phyloP scores from a whole-genome alignment of 176 grass and related monocot genomes.

The Chloris gayana region DNA sequence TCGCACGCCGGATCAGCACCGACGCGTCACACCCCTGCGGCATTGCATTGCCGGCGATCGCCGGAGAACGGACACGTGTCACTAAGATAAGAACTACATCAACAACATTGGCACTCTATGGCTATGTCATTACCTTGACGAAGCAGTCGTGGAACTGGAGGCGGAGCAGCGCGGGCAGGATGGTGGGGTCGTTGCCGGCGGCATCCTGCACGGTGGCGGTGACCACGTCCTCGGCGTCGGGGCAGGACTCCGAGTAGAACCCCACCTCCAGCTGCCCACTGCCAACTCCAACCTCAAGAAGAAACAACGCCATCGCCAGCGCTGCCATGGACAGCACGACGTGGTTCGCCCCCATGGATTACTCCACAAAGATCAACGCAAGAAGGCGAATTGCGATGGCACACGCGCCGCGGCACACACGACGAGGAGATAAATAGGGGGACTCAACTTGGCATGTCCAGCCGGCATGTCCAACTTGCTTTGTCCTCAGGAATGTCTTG shows the following conservation, averaged over 20 bases:
- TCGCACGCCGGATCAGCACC: conserved; percentile 52
- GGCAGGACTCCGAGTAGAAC: conserved; percentile 79
- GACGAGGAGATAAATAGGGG: background rate
- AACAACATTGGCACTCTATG: too few species aligned
- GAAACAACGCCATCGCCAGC: conserved; percentile 19
- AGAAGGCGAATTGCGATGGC: background rate
- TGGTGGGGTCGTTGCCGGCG: conserved; percentile 57
- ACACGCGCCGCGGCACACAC: background rate
- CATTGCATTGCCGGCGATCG: background rate
- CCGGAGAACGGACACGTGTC: background rate
- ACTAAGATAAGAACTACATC: background rate
- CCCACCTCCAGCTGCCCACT: conserved; percentile 60
- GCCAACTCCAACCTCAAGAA: conserved; percentile 24
- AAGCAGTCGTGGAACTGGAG: conserved; percentile 85
- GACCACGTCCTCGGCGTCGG: conserved; percentile 67
- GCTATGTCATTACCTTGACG: conserved; percentile 40
- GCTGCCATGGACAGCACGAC: background rate
- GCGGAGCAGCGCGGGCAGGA: conserved; percentile 69
- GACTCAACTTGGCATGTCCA: too few species aligned
- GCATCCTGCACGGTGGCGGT: conserved; percentile 56
- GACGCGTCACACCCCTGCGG: conserved; percentile 86
- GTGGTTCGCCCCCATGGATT: conserved; percentile 36
- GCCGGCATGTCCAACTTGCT: background rate
- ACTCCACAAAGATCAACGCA: background rate
- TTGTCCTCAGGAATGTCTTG: conserved; percentile 23